Conservation (phyloP, 2,329 filamentous ascomycete genomes). For the Cladorrhinum sp. region DNA sequence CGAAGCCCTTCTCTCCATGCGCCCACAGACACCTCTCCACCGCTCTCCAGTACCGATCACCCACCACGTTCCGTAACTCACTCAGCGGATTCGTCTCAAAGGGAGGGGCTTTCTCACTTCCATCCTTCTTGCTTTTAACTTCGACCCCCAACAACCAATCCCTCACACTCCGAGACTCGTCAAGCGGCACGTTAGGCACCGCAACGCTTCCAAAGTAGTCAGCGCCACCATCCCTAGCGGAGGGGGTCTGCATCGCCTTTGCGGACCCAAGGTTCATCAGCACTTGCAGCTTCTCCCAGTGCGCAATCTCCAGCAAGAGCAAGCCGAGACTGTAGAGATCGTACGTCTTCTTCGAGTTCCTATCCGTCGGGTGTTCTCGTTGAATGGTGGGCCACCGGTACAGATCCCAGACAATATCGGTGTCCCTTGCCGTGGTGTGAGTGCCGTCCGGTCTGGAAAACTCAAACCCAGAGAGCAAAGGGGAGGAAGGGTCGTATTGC, state of each 20-base stretch:
- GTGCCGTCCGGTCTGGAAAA: constrained; percentile 41
- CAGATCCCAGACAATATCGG: constrained; percentile 24
- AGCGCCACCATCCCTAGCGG: neutral
- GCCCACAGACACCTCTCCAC: constrained; percentile 27
- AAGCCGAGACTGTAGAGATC: constrained; percentile 51
- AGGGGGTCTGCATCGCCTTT: neutral
- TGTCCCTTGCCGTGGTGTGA: constrained; percentile 23
- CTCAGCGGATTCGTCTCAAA: constrained; percentile 22
- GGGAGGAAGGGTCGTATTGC: constrained; percentile 25
- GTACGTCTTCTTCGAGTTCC: constrained; percentile 33
- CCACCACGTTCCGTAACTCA: constrained; percentile 23
- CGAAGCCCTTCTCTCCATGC: constrained; percentile 27
- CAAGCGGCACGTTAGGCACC: constrained; percentile 17
- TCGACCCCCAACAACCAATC: constrained; percentile 25
- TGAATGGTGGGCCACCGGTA: constrained; percentile 29
- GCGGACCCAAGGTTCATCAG: constrained; percentile 31
- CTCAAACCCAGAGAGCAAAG: constrained; percentile 48
- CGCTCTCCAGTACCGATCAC: constrained; percentile 23
- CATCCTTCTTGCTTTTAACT: neutral
- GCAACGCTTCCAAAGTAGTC: neutral
- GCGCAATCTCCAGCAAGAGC: constrained; percentile 48
- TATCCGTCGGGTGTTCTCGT: constrained; percentile 22
- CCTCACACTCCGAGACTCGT: constrained; percentile 22
- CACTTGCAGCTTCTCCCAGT: constrained; percentile 44
- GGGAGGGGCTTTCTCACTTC: constrained; percentile 3